Percentiles rank a stretch among this genome's conserved stretches.
phyloP scores from a whole-genome alignment of 1,139 yeast genomes.

The Spathaspora jeffriesii region DNA sequence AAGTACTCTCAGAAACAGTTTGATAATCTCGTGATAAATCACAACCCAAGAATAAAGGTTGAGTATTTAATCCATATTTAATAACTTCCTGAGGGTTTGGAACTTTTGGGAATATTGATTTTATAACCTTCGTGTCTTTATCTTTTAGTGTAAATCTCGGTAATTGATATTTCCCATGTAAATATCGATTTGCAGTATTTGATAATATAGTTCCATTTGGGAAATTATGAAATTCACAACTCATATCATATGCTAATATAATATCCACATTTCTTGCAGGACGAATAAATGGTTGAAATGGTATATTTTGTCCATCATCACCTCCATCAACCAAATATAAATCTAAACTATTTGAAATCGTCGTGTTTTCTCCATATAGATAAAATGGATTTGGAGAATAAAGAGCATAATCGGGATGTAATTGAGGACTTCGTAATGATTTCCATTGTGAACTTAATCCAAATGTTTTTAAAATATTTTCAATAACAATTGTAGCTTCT shows the following conservation, averaged over 20 bases:
- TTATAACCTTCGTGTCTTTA: slow-evolving; percentile 1
- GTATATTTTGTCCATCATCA: slow-evolving; percentile 45
- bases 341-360: slow-evolving; percentile 18
- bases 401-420: slow-evolving; percentile 67
- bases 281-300: slow-evolving; percentile 37
- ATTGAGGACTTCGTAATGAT: slow-evolving; percentile 21
- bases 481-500: slow-evolving; percentile 41
- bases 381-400: slow-evolving; percentile 78
- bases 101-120: slow-evolving; percentile 35
- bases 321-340: slow-evolving; percentile 45
- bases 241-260: slow-evolving; percentile 37
- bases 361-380: slow-evolving; percentile 15
- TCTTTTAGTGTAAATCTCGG: not conserved
- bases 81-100: slow-evolving; percentile 35
- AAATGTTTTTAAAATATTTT: slow-evolving; percentile 45
- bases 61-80: slow-evolving; percentile 23
- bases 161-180: slow-evolving; percentile 8
- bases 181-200: slow-evolving; percentile 22
- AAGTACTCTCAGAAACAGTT: slow-evolving; percentile 5
- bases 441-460: slow-evolving; percentile 37
- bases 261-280: slow-evolving; percentile 31
- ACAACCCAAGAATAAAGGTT: slow-evolving; percentile 62
- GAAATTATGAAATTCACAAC: slow-evolving; percentile 36
- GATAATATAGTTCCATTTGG: slow-evolving; percentile 39
- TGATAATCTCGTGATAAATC: slow-evolving; percentile 35